Base-by-base conservation (phyloP, 768 basidiomycete species). In the Lactifluus volemus region DNA sequence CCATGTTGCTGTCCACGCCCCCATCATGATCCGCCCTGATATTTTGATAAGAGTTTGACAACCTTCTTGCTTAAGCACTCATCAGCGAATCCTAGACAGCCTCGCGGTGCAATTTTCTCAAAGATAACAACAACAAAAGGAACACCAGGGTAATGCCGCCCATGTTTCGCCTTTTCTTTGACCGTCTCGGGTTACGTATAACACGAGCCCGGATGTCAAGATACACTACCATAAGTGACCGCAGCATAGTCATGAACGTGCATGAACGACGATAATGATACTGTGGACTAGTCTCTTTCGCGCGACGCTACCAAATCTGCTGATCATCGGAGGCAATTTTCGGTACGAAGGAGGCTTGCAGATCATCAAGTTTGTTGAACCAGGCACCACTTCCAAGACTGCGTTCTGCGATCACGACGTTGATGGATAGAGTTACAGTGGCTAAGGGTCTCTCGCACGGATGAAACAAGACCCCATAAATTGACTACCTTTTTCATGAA, bases 1-100 rank as follows among this genome's bases (percentile, higher is more conserved):
- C 34, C 55, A 49, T 19, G 11, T 42, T 14, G 4, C 19, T 25
- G 44, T 21, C 41, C 15, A 15, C 7, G 10, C 49, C 15, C 44
- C 34, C 25, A 25, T 25, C 25, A 25, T 57, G 55, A 61, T 41
- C 54, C 41, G 9, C 49, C 53, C 38, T 55, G 39, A 55, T 44
- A 51, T 25, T 41, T 47, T 61, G 60, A 61, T 61, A 56, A 61
- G 60, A 9, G 17, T 36, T 49, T 8, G 38, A 21, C 11, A 61
- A 56, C 60, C 36, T 48, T 61, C 36, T 52, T 56, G 36, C 11
- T 57, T 52, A 61, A 61, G 44, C 44, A 19, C 42, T 29, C 0
- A 21, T 0, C 19, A 42, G 21, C 53, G 53, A 60, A 54, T 60
- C 59, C 50, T 12, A 11, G n/a, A 14, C 14, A 17, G 9, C 51